Conservation (phyloP, 768 basidiomycete genomes). For the Agrocybe pediades region DNA sequence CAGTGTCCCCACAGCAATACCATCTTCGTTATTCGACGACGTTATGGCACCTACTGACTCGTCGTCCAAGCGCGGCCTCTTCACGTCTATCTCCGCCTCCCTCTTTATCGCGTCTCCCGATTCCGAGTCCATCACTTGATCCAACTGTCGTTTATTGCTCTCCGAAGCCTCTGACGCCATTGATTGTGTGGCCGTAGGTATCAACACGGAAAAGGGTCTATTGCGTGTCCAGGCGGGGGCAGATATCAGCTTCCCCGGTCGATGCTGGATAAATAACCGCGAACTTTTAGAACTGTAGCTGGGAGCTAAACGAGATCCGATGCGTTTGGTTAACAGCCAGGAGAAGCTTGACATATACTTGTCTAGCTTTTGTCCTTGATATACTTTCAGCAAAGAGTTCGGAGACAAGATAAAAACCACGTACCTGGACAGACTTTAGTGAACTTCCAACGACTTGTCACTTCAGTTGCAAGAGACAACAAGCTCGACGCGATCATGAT, state of each 20-base stretch:
- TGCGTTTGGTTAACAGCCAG: background rate
- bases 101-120: background rate
- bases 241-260: background rate
- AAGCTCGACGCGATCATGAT: too few relatives aligned
- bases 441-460: too few relatives aligned
- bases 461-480: too few relatives aligned
- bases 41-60: background rate
- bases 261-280: background rate
- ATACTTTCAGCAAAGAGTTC: conserved; percentile 16
- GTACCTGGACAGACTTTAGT: too few relatives aligned
- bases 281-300: background rate
- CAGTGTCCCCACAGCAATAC: too few relatives aligned
- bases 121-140: background rate
- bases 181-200: background rate
- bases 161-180: background rate
- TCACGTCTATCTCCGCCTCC: background rate
- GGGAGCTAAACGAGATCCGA: background rate
- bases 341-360: background rate
- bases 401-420: too few relatives aligned
- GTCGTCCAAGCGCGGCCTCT: background rate
- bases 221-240: background rate
- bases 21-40: background rate
- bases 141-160: background rate
- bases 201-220: background rate
- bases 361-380: background rate